Percentiles rank a stretch among this genome's conserved stretches.
These are phyloP conservation scores for Vaccinium corymbosum DNA, from an alignment of 148 eudicot species.

Conservation along the genomic window DNA sequence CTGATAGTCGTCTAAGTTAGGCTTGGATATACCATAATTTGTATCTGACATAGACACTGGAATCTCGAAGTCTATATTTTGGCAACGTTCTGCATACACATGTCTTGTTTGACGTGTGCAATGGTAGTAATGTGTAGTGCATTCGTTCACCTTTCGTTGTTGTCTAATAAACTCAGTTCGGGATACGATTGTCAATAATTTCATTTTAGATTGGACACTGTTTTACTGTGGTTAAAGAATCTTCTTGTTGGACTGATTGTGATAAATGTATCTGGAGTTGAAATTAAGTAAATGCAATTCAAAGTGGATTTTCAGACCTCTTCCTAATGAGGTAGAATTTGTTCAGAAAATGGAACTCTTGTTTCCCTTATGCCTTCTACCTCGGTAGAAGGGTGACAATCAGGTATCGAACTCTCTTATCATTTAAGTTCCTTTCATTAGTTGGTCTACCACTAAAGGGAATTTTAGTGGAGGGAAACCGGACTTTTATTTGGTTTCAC, in stretches of 20 bases:
- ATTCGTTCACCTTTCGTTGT: background rate
- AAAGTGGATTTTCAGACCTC: background rate
- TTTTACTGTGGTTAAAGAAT: background rate
- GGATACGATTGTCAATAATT: background rate
- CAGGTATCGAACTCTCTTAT: background rate
- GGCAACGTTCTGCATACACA: background rate
- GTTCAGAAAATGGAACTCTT: background rate
- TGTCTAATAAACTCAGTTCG: background rate
- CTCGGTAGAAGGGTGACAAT: background rate
- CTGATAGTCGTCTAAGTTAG: background rate
- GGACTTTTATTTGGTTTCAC: background rate
- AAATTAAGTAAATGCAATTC: background rate
- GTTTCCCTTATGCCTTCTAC: background rate
- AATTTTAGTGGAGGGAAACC: background rate
- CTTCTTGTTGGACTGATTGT: background rate
- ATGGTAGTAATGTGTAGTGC: background rate
- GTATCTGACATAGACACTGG: background rate
- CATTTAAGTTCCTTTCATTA: background rate
- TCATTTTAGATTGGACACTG: background rate
- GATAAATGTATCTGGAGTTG: background rate
- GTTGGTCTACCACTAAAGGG: background rate
- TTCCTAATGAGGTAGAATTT: background rate
- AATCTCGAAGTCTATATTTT: background rate
- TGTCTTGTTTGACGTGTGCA: background rate
- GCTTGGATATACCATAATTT: constrained; percentile 3